Conservation (phyloP, 2,329 filamentous ascomycete species). For the Paramyrothecium roridum region DNA sequence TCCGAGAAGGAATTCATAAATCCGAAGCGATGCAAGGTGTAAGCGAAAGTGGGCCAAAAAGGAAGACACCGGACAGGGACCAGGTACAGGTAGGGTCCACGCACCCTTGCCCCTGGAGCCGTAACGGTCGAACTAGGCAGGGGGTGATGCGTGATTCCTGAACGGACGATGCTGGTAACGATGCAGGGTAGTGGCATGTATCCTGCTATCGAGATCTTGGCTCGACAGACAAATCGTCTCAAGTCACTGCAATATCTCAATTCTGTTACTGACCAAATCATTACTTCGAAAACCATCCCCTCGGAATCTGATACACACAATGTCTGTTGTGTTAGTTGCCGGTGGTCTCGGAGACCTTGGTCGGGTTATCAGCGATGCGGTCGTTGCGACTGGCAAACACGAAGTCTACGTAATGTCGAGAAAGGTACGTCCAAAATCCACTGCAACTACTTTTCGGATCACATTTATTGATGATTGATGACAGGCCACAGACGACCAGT, state of each 20-base stretch:
- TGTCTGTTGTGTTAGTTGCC: conserved; percentile 38
- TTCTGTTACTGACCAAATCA: no score
- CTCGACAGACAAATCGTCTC: no score
- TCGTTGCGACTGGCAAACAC: conserved; percentile 31
- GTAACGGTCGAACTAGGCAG: no score
- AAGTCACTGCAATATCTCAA: no score
- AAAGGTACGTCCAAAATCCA: conserved; percentile 29
- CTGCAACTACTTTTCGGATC: not conserved
- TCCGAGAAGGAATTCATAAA: not conserved
- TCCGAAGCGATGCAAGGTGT: not conserved
- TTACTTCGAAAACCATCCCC: not conserved
- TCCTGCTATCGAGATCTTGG: not conserved
- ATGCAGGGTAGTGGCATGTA: not conserved
- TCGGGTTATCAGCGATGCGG: conserved; percentile 39
- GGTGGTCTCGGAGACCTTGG: conserved; percentile 45
- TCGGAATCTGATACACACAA: conserved; percentile 1
- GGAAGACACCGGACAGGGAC: no score
- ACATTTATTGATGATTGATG: not conserved
- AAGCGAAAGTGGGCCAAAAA: not conserved
- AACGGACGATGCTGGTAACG: not conserved
- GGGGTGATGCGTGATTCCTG: no score
- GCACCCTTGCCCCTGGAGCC: no score
- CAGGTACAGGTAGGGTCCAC: no score
- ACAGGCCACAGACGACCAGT: not conserved
- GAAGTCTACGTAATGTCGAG: conserved; percentile 38